A percentile compares a stretch with the other conserved stretches of the same genome.
These are phyloP conservation scores for Aphanocladium album DNA, from an alignment of 2,329 filamentous ascomycete genomes.

Conservation along the genomic window DNA sequence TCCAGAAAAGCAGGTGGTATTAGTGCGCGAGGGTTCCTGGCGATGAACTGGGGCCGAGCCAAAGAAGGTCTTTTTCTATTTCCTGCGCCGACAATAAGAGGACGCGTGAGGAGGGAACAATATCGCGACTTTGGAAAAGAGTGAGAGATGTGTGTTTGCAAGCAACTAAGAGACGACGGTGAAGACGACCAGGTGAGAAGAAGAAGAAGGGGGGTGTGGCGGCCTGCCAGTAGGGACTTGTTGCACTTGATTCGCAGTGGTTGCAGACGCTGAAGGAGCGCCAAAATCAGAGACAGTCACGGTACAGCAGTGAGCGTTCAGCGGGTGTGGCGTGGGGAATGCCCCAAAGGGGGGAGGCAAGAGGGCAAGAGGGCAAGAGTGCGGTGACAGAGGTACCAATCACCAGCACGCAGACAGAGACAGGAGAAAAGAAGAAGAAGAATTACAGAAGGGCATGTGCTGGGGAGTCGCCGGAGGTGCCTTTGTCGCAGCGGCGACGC, in stretches of 20 bases:
- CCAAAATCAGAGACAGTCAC: conserved; percentile 7
- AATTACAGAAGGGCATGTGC: neutral
- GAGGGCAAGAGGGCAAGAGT: no score
- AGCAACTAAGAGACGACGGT: conserved; percentile 1
- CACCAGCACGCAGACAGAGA: neutral
- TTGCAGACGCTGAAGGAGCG: neutral
- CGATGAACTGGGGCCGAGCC: neutral
- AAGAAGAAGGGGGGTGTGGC: neutral
- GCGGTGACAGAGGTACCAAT: neutral
- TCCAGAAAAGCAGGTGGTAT: conserved; percentile 2
- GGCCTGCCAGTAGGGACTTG: neutral
- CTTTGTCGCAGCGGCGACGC: neutral
- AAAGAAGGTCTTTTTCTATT: neutral
- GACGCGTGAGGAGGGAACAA: neutral
- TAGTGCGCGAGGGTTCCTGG: conserved; percentile 1
- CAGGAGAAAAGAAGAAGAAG: neutral
- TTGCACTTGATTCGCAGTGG: neutral
- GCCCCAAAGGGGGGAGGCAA: neutral
- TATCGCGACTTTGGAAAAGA: neutral
- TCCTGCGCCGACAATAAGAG: neutral
- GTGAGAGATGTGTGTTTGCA: conserved; percentile 7
- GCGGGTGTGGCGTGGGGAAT: conserved; percentile 2
- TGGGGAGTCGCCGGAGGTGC: neutral
- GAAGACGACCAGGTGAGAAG: conserved; percentile 4
- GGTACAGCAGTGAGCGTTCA: neutral